Percentiles rank a stretch among this genome's conserved stretches.
These are phyloP conservation scores for Torrubiella hemipterigena DNA, from an alignment of 2,329 filamentous ascomycete genomes.

Conservation along the genomic window DNA sequence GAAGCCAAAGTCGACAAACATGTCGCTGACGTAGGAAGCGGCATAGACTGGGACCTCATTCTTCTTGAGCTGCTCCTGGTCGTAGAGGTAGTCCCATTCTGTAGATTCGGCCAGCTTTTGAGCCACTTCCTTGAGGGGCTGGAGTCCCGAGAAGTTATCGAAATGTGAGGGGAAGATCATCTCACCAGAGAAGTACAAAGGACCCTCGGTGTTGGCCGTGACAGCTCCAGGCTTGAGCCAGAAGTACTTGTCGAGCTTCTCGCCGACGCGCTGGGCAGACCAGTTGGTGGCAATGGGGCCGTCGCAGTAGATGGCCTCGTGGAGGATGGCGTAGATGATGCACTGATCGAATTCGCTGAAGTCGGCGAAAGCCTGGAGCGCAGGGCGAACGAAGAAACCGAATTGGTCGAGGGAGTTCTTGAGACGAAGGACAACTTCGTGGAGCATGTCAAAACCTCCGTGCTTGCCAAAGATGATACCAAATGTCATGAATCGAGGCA, in stretches of 20 bases:
- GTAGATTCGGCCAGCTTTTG: slow-evolving; percentile 54
- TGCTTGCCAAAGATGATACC: slow-evolving; percentile 71
- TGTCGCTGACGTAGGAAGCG: slow-evolving; percentile 73
- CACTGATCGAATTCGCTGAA: slow-evolving; percentile 60
- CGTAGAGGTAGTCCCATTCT: slow-evolving; percentile 68
- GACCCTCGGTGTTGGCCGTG: slow-evolving; percentile 22
- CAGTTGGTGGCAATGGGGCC: slow-evolving; percentile 55
- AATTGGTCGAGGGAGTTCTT: slow-evolving; percentile 64
- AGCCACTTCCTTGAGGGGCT: slow-evolving; percentile 54
- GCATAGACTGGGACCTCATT: slow-evolving; percentile 83
- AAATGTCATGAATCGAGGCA: slow-evolving; percentile 62
- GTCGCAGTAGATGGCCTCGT: slow-evolving; percentile 81
- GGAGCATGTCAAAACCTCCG: slow-evolving; percentile 64
- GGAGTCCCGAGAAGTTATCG: slow-evolving; percentile 65
- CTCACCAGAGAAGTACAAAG: slow-evolving; percentile 77
- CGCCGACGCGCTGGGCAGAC: slow-evolving; percentile 58
- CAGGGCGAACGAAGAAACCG: slow-evolving; percentile 61
- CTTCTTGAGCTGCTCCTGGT: slow-evolving; percentile 55
- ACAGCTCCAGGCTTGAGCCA: slow-evolving; percentile 33
- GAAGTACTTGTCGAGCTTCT: slow-evolving; percentile 29
- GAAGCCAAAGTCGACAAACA: slow-evolving; percentile 77
- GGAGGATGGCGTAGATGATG: slow-evolving; percentile 75
- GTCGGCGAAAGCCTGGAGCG: slow-evolving; percentile 56
- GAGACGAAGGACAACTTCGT: slow-evolving; percentile 59
- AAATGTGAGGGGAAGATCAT: slow-evolving; percentile 88